Evolutionary conservation across 805 yeast genomes (phyloP).

Genomic region (Metschnikowia chrysomelidarum): DNA sequence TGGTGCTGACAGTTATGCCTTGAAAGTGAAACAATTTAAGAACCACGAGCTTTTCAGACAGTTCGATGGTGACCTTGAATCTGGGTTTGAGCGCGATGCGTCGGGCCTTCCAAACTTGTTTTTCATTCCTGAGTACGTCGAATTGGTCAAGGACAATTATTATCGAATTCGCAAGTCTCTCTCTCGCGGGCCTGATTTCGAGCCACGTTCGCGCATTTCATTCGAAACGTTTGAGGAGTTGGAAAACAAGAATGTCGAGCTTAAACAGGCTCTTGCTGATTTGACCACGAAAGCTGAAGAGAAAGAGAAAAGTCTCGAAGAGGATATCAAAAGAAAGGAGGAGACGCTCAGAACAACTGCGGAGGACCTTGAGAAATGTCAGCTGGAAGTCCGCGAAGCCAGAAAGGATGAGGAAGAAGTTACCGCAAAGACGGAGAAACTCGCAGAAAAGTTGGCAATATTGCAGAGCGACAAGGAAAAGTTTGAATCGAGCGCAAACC

Average conservation of each 20-base stretch:
- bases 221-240: constrained; percentile 55
- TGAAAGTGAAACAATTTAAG: constrained; percentile 70
- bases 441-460: constrained; percentile 21
- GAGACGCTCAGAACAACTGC: constrained; percentile 23
- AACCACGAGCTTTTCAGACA: constrained; percentile 54
- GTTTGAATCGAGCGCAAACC: constrained; percentile 28
- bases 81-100: constrained; percentile 51
- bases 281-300: constrained; percentile 20
- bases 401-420: constrained; percentile 22
- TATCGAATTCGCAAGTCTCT: constrained; percentile 66
- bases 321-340: constrained; percentile 16
- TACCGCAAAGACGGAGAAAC: constrained; percentile 19
- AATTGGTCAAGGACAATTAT: constrained; percentile 66
- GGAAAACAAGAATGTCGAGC: constrained; percentile 33
- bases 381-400: constrained; percentile 20
- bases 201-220: constrained; percentile 66
- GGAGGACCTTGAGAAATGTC: constrained; percentile 15
- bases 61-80: constrained; percentile 36
- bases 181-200: constrained; percentile 68
- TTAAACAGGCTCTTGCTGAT: constrained; percentile 23
- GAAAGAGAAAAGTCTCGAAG: constrained; percentile 21
- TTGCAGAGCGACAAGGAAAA: constrained; percentile 32
- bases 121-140: constrained; percentile 63
- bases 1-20: constrained; percentile 76
- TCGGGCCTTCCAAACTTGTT: constrained; percentile 87